Base-by-base conservation (phyloP, 2,329 filamentous ascomycete species). In the Sordariomycetes sp. region DNA sequence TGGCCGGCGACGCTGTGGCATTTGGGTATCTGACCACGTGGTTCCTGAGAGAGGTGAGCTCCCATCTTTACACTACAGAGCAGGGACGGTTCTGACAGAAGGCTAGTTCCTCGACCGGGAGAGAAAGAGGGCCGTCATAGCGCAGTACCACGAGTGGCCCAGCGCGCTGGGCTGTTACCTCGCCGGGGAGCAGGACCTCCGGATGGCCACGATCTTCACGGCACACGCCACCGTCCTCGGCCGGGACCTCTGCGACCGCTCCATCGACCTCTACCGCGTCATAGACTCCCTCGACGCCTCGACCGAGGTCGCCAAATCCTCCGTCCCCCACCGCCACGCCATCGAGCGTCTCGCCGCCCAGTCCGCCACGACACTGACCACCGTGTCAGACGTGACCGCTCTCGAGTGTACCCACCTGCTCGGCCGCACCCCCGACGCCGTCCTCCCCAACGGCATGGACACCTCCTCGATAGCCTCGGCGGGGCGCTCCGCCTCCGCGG, bases 401-500 rank as follows among this genome's bases (percentile, higher is more conserved):
- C 97, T 96, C 72, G 94, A 99, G 74, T 96, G 90, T 67, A 94
- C 97, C 77, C 93, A 99, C 74, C 75, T 99, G 65, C 81, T 99
- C 63, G 97, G 97, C 81, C 88, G 94, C 63, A 97, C 97, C 75
- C 94, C 94, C 1, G 94, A 99, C 66, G 94, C 93, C 50, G 94
- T 99, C 7, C 74, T 97, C 64, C 94, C 94, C 65, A 99, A 99
- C 67, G 94, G 94, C 63, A 79, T 99, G 67, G 97, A 99, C 67
- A 94, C 97, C 61, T 97, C 92, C 74, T 18, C 11, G 3, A 54
- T 35, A 18, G 12, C 71, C 61, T 11, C 16, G 10, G n/a, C 28
- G 46, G 46, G 24, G 5, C 14, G 52, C 12, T 97, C 97, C 73
- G 97, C 97, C 76, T 93, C 92, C 10, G 92, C 96, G 67, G 37